Evolutionary conservation across 2,329 filamentous ascomycete species (phyloP), one percentile per base, ranked within the genome.

Genomic region (Dothiorella sarmentorum): DNA sequence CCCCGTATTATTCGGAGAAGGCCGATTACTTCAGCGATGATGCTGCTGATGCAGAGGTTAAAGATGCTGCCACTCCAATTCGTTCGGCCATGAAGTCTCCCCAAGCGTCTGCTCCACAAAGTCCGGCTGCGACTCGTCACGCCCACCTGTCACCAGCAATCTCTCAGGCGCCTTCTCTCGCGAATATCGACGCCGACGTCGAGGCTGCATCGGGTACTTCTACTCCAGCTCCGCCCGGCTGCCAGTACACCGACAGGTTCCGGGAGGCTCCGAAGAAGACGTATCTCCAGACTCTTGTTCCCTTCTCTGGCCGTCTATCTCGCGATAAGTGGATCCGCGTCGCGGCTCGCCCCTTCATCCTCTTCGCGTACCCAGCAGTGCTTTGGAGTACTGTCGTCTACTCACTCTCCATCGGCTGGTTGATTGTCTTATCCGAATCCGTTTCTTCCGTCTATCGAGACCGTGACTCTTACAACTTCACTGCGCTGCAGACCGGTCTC

Each of bases 391-490:
- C 91, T 0, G 79, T 89, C 0, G 85, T 96, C 3, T 97, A 97
- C 70, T 80, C 91, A 0, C 87, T 94, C 65, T 94, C 91, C 0
- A 84, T 97, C 6, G 93, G 93, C 35, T 97, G 93, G 94, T 81
- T 97, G 26, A 97, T 97, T 64, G 91, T 97, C 42, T 83, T 97
- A 1, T 96, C 91, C 0, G 92, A 97, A 73, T 89, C 88, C 0
- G 85, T 97, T 2, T 83, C 90, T 0, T 80, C 88, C 60, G 88
- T 97, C 61, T 97, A 90, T 72, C 84, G 89, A 35, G 79, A 85
- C 57, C 77, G 79, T 0, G 77, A 82, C 0, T 80, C 79, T 0
- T 97, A 97, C 76, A 84, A 92, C 64, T 97, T 97, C 70, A 85
- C 82, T 22, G 82, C 90, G 0, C 76, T 97, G 0, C 87, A 90